Conservation (phyloP, 2,329 filamentous ascomycete genomes). For the Didymella arachidicola region DNA sequence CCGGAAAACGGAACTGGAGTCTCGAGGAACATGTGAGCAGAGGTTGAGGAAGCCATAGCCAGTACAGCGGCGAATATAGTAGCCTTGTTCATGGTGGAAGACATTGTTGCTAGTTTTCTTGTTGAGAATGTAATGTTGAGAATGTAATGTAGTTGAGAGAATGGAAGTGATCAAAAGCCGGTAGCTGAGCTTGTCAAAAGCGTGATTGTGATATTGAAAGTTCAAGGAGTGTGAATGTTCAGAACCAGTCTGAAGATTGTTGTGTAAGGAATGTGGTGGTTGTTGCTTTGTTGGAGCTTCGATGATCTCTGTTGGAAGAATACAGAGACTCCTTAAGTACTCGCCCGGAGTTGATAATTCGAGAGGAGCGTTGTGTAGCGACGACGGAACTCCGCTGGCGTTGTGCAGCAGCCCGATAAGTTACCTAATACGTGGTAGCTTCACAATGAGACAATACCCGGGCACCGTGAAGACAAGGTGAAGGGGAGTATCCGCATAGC, state of each 20-base stretch:
- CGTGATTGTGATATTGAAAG: constrained; percentile 8
- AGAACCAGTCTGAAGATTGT: constrained; percentile 23
- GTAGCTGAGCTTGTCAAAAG: constrained; percentile 18
- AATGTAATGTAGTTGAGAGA: constrained; percentile 11
- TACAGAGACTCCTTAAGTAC: constrained; percentile 23
- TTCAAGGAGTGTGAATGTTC: constrained; percentile 23
- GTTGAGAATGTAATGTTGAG: constrained; percentile 11
- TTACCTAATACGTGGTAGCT: constrained; percentile 18
- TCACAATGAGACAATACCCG: constrained; percentile 34
- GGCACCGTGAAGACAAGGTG: constrained; percentile 30
- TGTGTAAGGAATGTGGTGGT: constrained; percentile 19
- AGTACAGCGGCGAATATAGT: constrained; percentile 30
- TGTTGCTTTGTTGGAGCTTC: constrained; percentile 21
- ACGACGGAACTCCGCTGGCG: constrained; percentile 19
- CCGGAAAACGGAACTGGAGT: constrained; percentile 70
- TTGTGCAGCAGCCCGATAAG: constrained; percentile 17
- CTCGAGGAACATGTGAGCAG: constrained; percentile 78
- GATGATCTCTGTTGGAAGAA: constrained; percentile 23
- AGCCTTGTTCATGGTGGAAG: constrained; percentile 20
- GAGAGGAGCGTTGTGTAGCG: constrained; percentile 17
- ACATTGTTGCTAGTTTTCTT: constrained; percentile 19
- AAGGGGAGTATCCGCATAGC: constrained; percentile 21
- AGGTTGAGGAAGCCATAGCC: constrained; percentile 63
- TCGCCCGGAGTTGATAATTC: background rate
- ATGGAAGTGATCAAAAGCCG: constrained; percentile 21